A percentile compares a stretch with the other conserved stretches of the same genome.
Evolutionary conservation across 202 grass and related monocot species (phyloP).

Genomic region (Tripidium arundinaceum): DNA sequence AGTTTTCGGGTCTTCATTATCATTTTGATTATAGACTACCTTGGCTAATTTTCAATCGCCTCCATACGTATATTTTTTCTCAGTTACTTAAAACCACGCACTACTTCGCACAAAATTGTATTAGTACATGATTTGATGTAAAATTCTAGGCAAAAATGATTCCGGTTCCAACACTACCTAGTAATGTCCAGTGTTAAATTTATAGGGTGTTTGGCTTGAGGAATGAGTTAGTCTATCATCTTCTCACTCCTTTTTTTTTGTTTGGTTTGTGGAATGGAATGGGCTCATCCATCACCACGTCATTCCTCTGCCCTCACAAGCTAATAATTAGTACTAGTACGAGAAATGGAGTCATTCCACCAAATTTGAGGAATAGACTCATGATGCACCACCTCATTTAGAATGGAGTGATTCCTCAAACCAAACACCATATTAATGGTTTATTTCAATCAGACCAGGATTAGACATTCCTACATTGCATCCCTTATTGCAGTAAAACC

Average conservation of each 20-base stretch:
- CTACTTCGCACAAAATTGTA: neutral
- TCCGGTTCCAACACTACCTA: neutral
- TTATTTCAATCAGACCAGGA: neutral
- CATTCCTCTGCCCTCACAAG: neutral
- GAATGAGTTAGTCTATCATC: neutral
- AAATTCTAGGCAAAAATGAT: neutral
- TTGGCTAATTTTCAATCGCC: neutral
- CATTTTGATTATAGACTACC: neutral
- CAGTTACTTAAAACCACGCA: neutral
- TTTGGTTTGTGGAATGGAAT: too few species aligned
- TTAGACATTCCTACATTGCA: neutral
- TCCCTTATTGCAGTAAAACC: neutral
- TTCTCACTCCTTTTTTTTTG: too few species aligned
- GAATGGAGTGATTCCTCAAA: neutral
- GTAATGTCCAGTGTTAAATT: neutral
- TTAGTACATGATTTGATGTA: neutral
- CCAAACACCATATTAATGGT: neutral
- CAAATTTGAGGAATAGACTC: neutral
- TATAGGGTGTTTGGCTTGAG: neutral
- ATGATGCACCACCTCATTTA: neutral
- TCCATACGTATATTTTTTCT: neutral
- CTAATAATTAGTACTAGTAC: neutral
- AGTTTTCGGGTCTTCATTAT: neutral
- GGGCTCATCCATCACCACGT: neutral
- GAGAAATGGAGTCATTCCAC: too few species aligned